Conservation (phyloP, 495 filamentous ascomycete species). For the Niebla homalea region DNA sequence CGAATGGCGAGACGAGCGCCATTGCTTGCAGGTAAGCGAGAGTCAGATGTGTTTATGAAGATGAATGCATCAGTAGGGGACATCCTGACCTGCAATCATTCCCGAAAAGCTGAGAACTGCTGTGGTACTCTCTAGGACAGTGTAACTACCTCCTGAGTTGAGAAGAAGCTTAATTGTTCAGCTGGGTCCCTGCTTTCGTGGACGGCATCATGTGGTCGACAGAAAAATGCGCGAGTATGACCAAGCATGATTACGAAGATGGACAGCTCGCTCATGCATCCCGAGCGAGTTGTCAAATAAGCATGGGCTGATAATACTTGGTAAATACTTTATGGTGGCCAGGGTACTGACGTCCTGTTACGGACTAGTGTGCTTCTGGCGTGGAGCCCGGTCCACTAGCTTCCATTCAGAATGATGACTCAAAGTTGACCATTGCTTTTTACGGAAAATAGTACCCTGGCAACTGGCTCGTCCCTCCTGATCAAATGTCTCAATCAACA, state of each 20-base stretch:
- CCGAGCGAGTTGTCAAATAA: too few relatives aligned
- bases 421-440: too few relatives aligned
- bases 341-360: neutral
- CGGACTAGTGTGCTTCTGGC: neutral
- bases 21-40: constrained; percentile 15
- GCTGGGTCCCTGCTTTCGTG: too few relatives aligned
- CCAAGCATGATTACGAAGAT: neutral
- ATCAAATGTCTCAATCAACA: too few relatives aligned
- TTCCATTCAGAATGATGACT: too few relatives aligned
- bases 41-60: constrained; percentile 17
- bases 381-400: neutral
- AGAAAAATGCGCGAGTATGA: neutral
- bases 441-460: too few relatives aligned
- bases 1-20: constrained; percentile 21
- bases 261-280: neutral
- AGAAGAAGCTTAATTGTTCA: too few relatives aligned
- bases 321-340: neutral
- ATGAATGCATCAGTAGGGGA: neutral
- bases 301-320: neutral
- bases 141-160: too few relatives aligned
- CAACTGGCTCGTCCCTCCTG: too few relatives aligned
- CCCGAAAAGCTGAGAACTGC: neutral
- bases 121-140: neutral
- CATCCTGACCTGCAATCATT: neutral
- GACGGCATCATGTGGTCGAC: neutral